phyloP scores from a whole-genome alignment of 345 rosid species.

The Toxicodendron radicans region DNA sequence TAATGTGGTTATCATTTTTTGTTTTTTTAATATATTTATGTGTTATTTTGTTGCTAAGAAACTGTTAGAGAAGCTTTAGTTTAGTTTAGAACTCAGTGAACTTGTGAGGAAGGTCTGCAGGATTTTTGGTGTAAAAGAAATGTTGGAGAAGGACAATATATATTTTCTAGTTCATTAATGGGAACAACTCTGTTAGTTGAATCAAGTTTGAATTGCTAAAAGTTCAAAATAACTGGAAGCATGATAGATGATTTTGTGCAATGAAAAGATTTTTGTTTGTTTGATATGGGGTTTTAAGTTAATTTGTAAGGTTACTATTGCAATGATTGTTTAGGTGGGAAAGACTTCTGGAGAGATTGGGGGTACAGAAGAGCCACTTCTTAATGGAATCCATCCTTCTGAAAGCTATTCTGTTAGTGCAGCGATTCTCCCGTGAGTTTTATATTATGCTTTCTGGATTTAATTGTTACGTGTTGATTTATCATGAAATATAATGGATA shows the following conservation, averaged over 20 bases:
- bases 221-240: not conserved
- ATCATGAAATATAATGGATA: not conserved
- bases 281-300: not conserved
- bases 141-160: no score
- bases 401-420: conserved; percentile 66
- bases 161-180: not conserved
- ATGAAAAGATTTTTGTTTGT: not conserved
- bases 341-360: conserved; percentile 67
- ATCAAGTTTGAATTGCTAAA: not conserved
- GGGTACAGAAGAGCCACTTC: conserved; percentile 63
- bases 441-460: not conserved
- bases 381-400: conserved; percentile 38
- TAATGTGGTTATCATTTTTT: not conserved
- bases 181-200: not conserved
- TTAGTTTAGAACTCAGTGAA: not conserved
- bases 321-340: conserved; percentile 40
- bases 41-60: not conserved
- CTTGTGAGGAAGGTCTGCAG: not conserved
- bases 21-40: not conserved
- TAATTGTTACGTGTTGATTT: conserved; percentile 4
- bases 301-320: conserved; percentile 6
- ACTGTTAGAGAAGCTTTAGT: not conserved
- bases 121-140: not conserved
- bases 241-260: not conserved
- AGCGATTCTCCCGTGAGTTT: conserved; percentile 74